Conservation (phyloP, 768 basidiomycete species). For the Collybiopsis confluens region DNA sequence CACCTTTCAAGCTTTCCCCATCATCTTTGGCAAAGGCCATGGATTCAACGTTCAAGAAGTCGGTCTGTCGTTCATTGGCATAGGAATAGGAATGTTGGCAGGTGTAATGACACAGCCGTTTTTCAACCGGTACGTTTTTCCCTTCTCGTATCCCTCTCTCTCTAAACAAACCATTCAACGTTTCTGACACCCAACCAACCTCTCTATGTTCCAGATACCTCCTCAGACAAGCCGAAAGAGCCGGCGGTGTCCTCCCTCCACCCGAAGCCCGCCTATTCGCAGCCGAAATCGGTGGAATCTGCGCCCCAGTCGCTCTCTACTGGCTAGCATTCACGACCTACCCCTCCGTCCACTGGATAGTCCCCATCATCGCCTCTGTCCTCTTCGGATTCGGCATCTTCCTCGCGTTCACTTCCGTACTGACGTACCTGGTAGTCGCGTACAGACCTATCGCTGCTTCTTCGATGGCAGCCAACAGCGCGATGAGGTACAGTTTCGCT, state of each 20-base stretch:
- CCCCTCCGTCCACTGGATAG: slow-evolving; percentile 55
- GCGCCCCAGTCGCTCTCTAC: slow-evolving; percentile 58
- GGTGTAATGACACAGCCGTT: slow-evolving; percentile 25
- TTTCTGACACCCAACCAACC: too few relatives aligned
- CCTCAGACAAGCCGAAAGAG: slow-evolving; percentile 28
- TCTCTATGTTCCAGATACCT: slow-evolving; percentile 24
- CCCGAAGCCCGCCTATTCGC: slow-evolving; percentile 64
- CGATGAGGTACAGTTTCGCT: slow-evolving; percentile 56
- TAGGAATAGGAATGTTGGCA: slow-evolving; percentile 52
- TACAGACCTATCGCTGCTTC: slow-evolving; percentile 66
- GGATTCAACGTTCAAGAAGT: slow-evolving; percentile 46
- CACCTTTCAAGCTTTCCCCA: slow-evolving; percentile 52
- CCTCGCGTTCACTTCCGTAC: slow-evolving; percentile 66
- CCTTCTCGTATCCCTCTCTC: too few relatives aligned
- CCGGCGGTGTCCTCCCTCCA: slow-evolving; percentile 45
- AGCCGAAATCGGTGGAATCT: slow-evolving; percentile 64
- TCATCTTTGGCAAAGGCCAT: slow-evolving; percentile 51
- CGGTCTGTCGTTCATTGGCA: slow-evolving; percentile 57
- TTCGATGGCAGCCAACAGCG: slow-evolving; percentile 64
- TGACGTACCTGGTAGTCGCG: slow-evolving; percentile 67
- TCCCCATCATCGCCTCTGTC: slow-evolving; percentile 57
- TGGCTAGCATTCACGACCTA: slow-evolving; percentile 61
- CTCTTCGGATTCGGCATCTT: slow-evolving; percentile 65
- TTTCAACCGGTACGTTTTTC: slow-evolving; percentile 39
- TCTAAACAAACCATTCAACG: too few relatives aligned